These are phyloP conservation scores for Aphanomyces invadans DNA, from an alignment of 352 stramenopile genomes.

Conservation along the genomic window DNA sequence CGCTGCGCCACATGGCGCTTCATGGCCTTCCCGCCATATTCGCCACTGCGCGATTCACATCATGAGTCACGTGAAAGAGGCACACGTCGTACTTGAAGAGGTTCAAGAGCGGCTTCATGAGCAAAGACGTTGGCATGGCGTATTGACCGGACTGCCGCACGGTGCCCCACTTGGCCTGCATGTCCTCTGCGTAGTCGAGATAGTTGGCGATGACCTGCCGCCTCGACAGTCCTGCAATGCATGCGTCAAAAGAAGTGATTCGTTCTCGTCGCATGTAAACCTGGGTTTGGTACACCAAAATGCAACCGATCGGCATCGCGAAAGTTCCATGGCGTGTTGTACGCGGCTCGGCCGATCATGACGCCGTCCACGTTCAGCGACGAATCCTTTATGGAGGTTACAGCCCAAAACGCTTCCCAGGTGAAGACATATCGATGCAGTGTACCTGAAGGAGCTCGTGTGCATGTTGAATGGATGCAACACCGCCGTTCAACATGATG, in stretches of 20 bases:
- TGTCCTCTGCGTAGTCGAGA: slow-evolving; percentile 74
- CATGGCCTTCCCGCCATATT: slow-evolving; percentile 70
- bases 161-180: slow-evolving; percentile 63
- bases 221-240: slow-evolving; percentile 42
- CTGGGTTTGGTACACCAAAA: slow-evolving; percentile 66
- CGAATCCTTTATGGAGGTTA: slow-evolving; percentile 12
- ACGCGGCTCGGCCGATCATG: slow-evolving; percentile 87
- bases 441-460: slow-evolving; percentile 73
- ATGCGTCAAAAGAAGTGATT: too few relatives aligned
- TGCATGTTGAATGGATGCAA: slow-evolving; percentile 89
- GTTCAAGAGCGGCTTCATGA: slow-evolving; percentile 70
- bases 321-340: slow-evolving; percentile 86
- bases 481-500: slow-evolving; percentile 97
- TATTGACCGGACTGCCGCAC: slow-evolving; percentile 33
- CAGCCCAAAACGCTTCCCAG: too few relatives aligned
- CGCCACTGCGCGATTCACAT: slow-evolving; percentile 36
- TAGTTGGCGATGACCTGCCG: slow-evolving; percentile 79
- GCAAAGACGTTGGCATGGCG: slow-evolving; percentile 66
- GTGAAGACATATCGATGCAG: too few relatives aligned
- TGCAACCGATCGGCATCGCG: slow-evolving; percentile 76
- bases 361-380: slow-evolving; percentile 67
- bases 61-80: slow-evolving; percentile 11
- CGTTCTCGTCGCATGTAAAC: slow-evolving; percentile 24
- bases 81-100: slow-evolving; percentile 59
- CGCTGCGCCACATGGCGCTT: slow-evolving; percentile 66